These are phyloP conservation scores for Aspergillus panamensis DNA, from an alignment of 495 filamentous ascomycete species.

Conservation along the genomic window DNA sequence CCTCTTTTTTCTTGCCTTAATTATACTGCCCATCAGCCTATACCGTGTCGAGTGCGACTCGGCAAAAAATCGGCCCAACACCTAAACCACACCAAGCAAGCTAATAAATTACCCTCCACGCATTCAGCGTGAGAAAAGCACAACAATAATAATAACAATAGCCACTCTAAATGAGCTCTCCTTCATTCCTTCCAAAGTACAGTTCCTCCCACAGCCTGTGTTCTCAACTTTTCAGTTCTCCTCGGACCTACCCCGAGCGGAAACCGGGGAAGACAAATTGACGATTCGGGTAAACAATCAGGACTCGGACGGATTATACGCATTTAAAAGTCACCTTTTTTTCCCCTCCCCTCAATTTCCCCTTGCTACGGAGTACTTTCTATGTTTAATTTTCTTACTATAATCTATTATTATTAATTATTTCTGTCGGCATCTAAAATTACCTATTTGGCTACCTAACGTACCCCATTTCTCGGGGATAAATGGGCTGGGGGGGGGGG, in stretches of 20 bases:
- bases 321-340: too few relatives aligned
- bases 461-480: background rate
- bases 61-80: too few relatives aligned
- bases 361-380: too few relatives aligned
- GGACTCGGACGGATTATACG: slow-evolving; percentile 11
- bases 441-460: background rate
- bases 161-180: background rate
- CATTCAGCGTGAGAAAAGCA: too few relatives aligned
- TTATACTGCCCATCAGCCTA: too few relatives aligned
- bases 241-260: background rate
- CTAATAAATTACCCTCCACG: too few relatives aligned
- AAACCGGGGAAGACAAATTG: background rate
- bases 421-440: background rate
- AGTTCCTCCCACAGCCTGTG: background rate
- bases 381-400: background rate
- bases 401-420: background rate
- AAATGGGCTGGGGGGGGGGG: background rate
- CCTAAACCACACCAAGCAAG: too few relatives aligned
- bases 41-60: too few relatives aligned
- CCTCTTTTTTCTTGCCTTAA: too few relatives aligned
- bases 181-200: background rate
- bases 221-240: background rate
- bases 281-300: slow-evolving; percentile 22
- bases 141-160: too few relatives aligned
- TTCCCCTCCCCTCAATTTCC: too few relatives aligned